A percentile compares a stretch with the other conserved stretches of the same genome.
These are phyloP conservation scores for Przewalskia tangutica DNA, from an alignment of 257 asterid species.

Conservation along the genomic window DNA sequence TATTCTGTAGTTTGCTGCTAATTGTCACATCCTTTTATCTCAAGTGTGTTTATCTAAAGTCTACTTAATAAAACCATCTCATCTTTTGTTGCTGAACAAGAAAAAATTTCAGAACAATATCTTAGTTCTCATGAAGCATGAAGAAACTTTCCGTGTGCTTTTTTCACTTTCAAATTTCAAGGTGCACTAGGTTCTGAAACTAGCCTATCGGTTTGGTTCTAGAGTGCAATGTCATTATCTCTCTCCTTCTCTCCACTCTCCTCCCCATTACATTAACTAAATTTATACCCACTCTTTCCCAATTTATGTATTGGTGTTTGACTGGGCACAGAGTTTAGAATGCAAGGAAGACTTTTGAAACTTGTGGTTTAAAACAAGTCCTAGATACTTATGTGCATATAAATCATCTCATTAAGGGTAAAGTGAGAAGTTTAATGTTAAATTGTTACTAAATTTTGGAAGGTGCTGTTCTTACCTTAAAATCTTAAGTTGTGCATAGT, in stretches of 20 bases:
- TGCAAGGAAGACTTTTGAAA: too few relatives aligned
- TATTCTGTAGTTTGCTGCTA: not conserved
- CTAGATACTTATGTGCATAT: too few relatives aligned
- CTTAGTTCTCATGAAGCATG: too few relatives aligned
- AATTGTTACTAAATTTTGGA: too few relatives aligned
- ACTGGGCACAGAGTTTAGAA: too few relatives aligned
- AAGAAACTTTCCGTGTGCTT: not conserved
- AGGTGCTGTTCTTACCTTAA: not conserved
- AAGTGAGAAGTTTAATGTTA: too few relatives aligned
- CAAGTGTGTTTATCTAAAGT: not conserved
- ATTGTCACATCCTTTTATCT: not conserved
- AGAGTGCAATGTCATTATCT: not conserved
- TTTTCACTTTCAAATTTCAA: not conserved
- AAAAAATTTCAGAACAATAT: not conserved
- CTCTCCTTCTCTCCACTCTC: not conserved
- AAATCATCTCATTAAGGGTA: too few relatives aligned
- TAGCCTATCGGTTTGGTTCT: too few relatives aligned
- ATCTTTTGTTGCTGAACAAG: not conserved
- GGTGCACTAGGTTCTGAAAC: too few relatives aligned
- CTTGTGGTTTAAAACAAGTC: too few relatives aligned
- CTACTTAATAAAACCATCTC: not conserved
- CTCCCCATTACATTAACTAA: not conserved
- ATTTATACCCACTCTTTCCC: too few relatives aligned
- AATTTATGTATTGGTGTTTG: too few relatives aligned
- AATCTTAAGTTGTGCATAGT: not conserved